Evolutionary conservation across 805 yeast genomes (phyloP).

Genomic region (Starmerella floricola): DNA sequence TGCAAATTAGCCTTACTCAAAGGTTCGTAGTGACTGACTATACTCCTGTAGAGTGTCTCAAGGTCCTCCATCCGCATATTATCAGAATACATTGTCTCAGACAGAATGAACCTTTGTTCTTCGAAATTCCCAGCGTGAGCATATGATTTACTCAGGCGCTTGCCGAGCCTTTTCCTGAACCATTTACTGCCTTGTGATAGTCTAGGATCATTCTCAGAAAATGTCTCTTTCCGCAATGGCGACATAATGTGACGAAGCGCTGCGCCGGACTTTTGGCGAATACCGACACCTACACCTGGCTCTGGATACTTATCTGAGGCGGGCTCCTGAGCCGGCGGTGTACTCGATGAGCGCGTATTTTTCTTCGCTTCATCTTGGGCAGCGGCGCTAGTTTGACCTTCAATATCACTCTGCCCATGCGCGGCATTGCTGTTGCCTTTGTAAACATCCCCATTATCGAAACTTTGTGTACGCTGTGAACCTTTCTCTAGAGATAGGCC

Average conservation of each 20-base stretch:
- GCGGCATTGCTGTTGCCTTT: too few species aligned
- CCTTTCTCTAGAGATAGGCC: background rate
- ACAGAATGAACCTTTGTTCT: background rate
- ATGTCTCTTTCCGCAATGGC: background rate
- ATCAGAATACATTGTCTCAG: background rate
- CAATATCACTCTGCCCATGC: too few species aligned
- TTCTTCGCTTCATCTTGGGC: too few species aligned
- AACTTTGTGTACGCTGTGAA: too few species aligned
- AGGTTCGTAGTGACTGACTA: constrained; percentile 12
- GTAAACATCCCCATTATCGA: too few species aligned
- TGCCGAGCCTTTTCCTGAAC: constrained; percentile 1
- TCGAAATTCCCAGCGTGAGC: constrained; percentile 12
- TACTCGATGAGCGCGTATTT: too few species aligned
- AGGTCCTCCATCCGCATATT: constrained; percentile 8
- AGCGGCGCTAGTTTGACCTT: too few species aligned
- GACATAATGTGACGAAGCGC: too few species aligned
- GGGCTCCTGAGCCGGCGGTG: too few species aligned
- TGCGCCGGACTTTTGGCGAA: too few species aligned
- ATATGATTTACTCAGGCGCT: constrained; percentile 3
- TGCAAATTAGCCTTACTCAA: constrained; percentile 7
- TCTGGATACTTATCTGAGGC: too few species aligned
- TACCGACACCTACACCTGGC: too few species aligned
- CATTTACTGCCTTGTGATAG: background rate
- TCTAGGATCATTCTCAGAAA: background rate
- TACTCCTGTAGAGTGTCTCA: constrained; percentile 4